Percentiles rank a stretch among this genome's conserved stretches.
Conservation (phyloP, 2,329 filamentous ascomycete species). For the Ophiostoma perfectum region DNA sequence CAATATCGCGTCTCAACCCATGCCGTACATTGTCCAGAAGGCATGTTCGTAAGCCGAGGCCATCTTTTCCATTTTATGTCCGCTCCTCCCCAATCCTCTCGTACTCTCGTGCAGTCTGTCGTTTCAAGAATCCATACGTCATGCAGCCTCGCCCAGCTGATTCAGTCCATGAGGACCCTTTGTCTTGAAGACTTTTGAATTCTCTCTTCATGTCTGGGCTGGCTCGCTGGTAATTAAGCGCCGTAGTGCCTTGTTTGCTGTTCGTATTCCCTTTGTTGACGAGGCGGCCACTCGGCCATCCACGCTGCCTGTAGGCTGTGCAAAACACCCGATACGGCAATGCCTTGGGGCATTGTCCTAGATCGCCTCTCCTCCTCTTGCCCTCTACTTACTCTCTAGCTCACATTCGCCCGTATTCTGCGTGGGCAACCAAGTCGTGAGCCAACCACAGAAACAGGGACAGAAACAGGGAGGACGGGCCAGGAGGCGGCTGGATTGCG, state of each 20-base stretch:
- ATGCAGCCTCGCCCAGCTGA: not conserved
- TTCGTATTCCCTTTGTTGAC: conserved; percentile 3
- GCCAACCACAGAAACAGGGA: not conserved
- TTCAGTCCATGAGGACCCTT: not conserved
- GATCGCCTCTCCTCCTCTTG: too few species aligned
- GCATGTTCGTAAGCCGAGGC: not conserved
- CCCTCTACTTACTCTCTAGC: too few species aligned
- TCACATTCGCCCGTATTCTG: too few species aligned
- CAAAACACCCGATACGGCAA: not conserved
- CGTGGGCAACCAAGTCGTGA: not conserved
- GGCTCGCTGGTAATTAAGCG: not conserved
- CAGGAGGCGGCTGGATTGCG: conserved; percentile 5
- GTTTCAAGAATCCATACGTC: not conserved
- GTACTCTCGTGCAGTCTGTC: not conserved
- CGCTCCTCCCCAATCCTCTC: not conserved
- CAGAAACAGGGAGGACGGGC: not conserved
- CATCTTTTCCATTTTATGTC: not conserved
- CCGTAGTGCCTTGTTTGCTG: not conserved
- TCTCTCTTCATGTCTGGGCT: not conserved
- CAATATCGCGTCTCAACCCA: too few species aligned
- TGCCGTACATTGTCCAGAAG: too few species aligned
- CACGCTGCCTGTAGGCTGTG: not conserved
- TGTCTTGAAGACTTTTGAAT: not conserved
- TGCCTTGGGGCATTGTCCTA: too few species aligned
- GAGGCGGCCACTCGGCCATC: not conserved